Conservation (phyloP, 73 alveolate genomes). For the Urostyla sp. region DNA sequence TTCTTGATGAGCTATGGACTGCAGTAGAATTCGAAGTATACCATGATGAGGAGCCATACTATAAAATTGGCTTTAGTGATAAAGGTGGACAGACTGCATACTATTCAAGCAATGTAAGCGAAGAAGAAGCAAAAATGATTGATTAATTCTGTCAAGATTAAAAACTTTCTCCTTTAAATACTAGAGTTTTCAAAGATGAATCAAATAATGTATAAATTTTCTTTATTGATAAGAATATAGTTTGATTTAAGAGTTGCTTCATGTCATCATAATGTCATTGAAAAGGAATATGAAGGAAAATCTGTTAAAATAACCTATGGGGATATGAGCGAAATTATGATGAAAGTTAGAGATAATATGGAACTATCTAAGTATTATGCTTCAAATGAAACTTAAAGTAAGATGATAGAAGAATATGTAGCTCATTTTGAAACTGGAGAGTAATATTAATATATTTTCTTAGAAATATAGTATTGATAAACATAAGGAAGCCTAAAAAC, state of each 20-base stretch:
- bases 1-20: slow-evolving; percentile 64
- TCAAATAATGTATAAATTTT: slow-evolving; percentile 16
- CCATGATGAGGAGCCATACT: slow-evolving; percentile 46
- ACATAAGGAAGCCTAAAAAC: slow-evolving; percentile 93
- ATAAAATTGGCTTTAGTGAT: slow-evolving; percentile 63
- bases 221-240: neutral
- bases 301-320: slow-evolving; percentile 81
- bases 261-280: slow-evolving; percentile 13
- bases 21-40: slow-evolving; percentile 61
- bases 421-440: slow-evolving; percentile 92
- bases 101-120: slow-evolving; percentile 80
- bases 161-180: slow-evolving; percentile 67
- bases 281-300: slow-evolving; percentile 32
- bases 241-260: slow-evolving; percentile 75
- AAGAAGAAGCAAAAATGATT: slow-evolving; percentile 74
- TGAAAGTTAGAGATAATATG: slow-evolving; percentile 79
- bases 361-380: slow-evolving; percentile 83
- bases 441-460: neutral
- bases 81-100: slow-evolving; percentile 67
- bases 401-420: slow-evolving; percentile 85
- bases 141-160: slow-evolving; percentile 59
- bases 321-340: slow-evolving; percentile 84
- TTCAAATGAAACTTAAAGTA: slow-evolving; percentile 85
- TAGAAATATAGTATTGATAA: slow-evolving; percentile 58
- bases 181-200: slow-evolving; percentile 72